Evolutionary conservation across 805 yeast species (phyloP), one percentile per base, ranked within the genome.

Genomic region (Kuraishia cidri): DNA sequence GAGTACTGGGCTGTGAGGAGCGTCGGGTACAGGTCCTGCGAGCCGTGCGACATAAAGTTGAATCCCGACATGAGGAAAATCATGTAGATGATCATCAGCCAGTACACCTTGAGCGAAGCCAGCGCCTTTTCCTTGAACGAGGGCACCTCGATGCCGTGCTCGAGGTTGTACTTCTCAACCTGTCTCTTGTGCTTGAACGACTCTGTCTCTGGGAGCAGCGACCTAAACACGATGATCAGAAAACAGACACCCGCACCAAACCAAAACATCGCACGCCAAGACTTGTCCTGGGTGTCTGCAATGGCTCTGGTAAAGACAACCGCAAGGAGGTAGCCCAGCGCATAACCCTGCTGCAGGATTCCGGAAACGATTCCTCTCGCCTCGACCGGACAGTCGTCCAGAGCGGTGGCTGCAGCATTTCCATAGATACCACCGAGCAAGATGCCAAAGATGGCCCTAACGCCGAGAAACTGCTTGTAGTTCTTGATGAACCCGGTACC

Each of bases 311-410:
- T 70, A 58, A 77, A 79, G 16, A 77, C 61, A 31, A 76, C 82
- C 5, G 76, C 84, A 37, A 78, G 48, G 17, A 79, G 55, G 44
- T 76, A 78, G 16, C 87, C 87, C 30, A 79, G 66, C 1, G 82
- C 79, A 43, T 79, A 85, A 39, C 94, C 94, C 51, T 83, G 81
- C 55, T 84, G 94, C 49, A 85, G 72, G 26, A 82, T 52, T 30
- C 84, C 85, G 23, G 78, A 69, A 30, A 78, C 54, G 36, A 76
- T 62, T 29, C 83, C 79, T 54, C 72, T 60, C 22, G 79, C 71
- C 23, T 53, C 61, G 18, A 50, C 45, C 9, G 79, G 77, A 42
- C 71, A 60, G 48, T 69, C 76, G 40, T 71, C 77, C 25, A 72
- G 44, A 12, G 75, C 67, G 13, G 72, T 66, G 17, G 74, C 69